These are phyloP conservation scores for Stipa capillata DNA, from an alignment of 176 grass and related monocot genomes.

Conservation along the genomic window DNA sequence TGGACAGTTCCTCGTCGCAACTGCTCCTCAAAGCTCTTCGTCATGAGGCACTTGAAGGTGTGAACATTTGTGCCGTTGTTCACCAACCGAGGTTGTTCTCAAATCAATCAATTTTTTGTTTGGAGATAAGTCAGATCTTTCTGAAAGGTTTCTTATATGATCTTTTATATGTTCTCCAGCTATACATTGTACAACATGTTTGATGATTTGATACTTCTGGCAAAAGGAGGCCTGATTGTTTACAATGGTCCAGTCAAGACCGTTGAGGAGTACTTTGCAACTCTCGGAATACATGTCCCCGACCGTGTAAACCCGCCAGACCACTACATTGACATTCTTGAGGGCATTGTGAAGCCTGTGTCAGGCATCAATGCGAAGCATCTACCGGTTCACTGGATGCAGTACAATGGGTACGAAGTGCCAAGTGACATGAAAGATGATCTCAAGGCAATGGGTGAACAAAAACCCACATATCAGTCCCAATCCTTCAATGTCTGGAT, in stretches of 20 bases:
- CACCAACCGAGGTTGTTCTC: slow-evolving; percentile 69
- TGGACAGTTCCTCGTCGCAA: slow-evolving; percentile 86
- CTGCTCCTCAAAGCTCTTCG: slow-evolving; percentile 73
- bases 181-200: slow-evolving; percentile 88
- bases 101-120: background rate
- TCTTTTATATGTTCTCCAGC: slow-evolving; percentile 10
- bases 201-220: slow-evolving; percentile 75
- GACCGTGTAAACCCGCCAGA: slow-evolving; percentile 76
- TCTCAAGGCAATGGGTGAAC: slow-evolving; percentile 37
- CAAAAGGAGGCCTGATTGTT: slow-evolving; percentile 65
- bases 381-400: slow-evolving; percentile 55
- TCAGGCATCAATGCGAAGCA: slow-evolving; percentile 46
- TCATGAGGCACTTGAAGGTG: slow-evolving; percentile 80
- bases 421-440: slow-evolving; percentile 70
- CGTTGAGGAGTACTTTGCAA: slow-evolving; percentile 60
- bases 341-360: slow-evolving; percentile 55
- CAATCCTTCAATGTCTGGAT: slow-evolving; percentile 13
- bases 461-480: background rate
- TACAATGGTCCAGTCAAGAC: slow-evolving; percentile 64
- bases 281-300: slow-evolving; percentile 56
- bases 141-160: background rate
- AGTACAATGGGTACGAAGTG: slow-evolving; percentile 54
- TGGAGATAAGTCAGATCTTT: background rate
- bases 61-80: slow-evolving; percentile 74
- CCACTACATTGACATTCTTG: slow-evolving; percentile 75